A percentile compares a stretch with the other conserved stretches of the same genome.
Evolutionary conservation across 768 basidiomycete species (phyloP).

Genomic region (Cystobasidium tubakii): DNA sequence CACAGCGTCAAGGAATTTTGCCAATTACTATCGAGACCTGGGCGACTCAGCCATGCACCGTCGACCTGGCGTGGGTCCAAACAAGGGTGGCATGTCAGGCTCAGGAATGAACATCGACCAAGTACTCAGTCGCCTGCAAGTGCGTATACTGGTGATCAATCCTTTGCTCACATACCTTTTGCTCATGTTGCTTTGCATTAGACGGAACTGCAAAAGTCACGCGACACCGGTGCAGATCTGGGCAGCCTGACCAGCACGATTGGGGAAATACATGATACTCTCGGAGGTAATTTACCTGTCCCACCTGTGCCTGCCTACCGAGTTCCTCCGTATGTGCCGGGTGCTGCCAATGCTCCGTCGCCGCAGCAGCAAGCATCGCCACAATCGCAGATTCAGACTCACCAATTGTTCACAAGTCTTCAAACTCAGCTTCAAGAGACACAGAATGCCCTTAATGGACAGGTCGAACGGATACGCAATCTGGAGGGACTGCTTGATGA

Average conservation of each 20-base stretch:
- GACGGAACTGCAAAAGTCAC: constrained; percentile 88
- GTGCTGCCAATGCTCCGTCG: constrained; percentile 43
- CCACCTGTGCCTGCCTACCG: constrained; percentile 40
- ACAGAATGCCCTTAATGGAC: constrained; percentile 65
- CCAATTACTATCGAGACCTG: constrained; percentile 42
- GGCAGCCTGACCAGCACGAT: constrained; percentile 69
- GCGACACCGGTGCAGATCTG: constrained; percentile 84
- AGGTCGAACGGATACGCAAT: constrained; percentile 70
- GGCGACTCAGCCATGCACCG: constrained; percentile 38
- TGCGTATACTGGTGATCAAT: too few species aligned
- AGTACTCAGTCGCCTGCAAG: constrained; percentile 75
- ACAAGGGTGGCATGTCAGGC: background rate
- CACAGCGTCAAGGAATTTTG: constrained; percentile 41
- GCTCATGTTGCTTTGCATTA: constrained; percentile 29
- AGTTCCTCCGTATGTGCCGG: constrained; percentile 42
- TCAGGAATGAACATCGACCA: constrained; percentile 74
- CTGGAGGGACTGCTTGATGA: constrained; percentile 74
- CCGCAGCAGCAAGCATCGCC: constrained; percentile 40
- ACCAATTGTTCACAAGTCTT: constrained; percentile 58
- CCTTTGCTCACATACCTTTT: background rate
- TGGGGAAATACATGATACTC: constrained; percentile 83
- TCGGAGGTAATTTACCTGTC: constrained; percentile 74
- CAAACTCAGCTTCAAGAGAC: constrained; percentile 80
- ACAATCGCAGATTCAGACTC: constrained; percentile 45
- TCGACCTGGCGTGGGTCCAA: constrained; percentile 23